These are phyloP conservation scores for Somion occarium DNA, from an alignment of 1,284 basidiomycete genomes.

Conservation along the genomic window DNA sequence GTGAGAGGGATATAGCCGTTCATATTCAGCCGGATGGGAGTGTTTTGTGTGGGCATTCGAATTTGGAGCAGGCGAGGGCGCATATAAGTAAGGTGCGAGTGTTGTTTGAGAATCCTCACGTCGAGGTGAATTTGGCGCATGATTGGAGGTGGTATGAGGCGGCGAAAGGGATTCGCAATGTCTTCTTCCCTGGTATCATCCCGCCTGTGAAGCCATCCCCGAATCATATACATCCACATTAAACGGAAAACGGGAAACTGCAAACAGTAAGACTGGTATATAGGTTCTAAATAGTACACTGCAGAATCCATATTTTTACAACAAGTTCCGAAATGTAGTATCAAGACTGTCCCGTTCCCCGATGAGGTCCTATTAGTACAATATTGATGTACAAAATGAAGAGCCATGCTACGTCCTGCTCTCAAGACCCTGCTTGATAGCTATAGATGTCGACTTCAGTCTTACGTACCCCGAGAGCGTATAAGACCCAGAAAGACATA, in stretches of 20 bases:
- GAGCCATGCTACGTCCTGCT: too few relatives aligned
- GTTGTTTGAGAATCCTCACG: constrained; percentile 34
- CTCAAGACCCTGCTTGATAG: constrained; percentile 17
- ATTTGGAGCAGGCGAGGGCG: constrained; percentile 37
- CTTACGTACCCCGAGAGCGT: too few relatives aligned
- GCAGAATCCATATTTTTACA: too few relatives aligned
- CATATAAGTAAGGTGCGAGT: constrained; percentile 38
- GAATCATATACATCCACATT: too few relatives aligned
- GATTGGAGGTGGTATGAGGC: constrained; percentile 46
- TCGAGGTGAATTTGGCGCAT: constrained; percentile 47
- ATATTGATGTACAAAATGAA: too few relatives aligned
- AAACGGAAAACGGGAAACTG: too few relatives aligned
- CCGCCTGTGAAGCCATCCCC: not conserved
- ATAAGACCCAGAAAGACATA: too few relatives aligned
- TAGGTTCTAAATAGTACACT: too few relatives aligned
- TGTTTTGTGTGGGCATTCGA: constrained; percentile 36
- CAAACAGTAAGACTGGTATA: too few relatives aligned
- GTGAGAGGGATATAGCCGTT: constrained; percentile 38
- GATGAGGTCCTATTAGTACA: too few relatives aligned
- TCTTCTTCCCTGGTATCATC: constrained; percentile 33
- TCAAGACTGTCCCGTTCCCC: too few relatives aligned
- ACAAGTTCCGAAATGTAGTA: too few relatives aligned
- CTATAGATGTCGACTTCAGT: constrained; percentile 4
- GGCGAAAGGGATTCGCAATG: constrained; percentile 32
- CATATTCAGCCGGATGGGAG: constrained; percentile 19